Conservation (phyloP, 2,329 filamentous ascomycete genomes). For the Dactylellina cionopaga region DNA sequence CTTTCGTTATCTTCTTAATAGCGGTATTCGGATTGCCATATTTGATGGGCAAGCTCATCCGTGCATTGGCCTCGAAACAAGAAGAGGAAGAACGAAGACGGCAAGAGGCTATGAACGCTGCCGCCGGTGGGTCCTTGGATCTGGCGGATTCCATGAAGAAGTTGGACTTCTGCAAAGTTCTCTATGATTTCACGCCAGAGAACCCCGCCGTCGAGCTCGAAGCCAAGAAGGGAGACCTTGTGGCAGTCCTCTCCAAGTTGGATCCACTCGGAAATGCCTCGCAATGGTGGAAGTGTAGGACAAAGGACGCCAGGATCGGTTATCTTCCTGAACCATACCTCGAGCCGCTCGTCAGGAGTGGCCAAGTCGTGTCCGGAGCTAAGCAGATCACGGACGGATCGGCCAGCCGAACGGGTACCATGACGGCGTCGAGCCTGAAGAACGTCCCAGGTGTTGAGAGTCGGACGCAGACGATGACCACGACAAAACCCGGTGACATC, state of each 20-base stretch:
- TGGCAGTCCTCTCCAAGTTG: constrained; percentile 90
- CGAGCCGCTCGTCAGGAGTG: constrained; percentile 73
- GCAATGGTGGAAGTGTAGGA: constrained; percentile 97
- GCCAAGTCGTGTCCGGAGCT: constrained; percentile 59
- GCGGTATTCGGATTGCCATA: constrained; percentile 96
- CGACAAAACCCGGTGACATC: constrained; percentile 72
- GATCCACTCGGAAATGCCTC: constrained; percentile 91
- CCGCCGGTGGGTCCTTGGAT: constrained; percentile 59
- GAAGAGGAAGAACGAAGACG: constrained; percentile 80
- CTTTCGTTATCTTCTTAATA: constrained; percentile 92
- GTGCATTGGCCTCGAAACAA: constrained; percentile 80
- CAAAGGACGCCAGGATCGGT: constrained; percentile 86
- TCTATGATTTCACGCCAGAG: constrained; percentile 93
- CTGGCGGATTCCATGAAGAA: constrained; percentile 73
- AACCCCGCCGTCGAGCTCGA: constrained; percentile 80
- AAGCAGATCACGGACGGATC: constrained; percentile 63
- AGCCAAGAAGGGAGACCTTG: constrained; percentile 93
- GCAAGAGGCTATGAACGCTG: constrained; percentile 62
- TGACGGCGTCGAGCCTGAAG: constrained; percentile 61
- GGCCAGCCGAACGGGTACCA: constrained; percentile 57
- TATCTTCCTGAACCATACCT: constrained; percentile 93
- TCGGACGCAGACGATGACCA: constrained; percentile 61
- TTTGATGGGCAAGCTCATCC: constrained; percentile 95
- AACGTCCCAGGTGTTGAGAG: constrained; percentile 53
- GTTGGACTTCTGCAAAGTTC: constrained; percentile 92